phyloP scores from a whole-genome alignment of 768 basidiomycete species.

The Leccinum incarnatum region DNA sequence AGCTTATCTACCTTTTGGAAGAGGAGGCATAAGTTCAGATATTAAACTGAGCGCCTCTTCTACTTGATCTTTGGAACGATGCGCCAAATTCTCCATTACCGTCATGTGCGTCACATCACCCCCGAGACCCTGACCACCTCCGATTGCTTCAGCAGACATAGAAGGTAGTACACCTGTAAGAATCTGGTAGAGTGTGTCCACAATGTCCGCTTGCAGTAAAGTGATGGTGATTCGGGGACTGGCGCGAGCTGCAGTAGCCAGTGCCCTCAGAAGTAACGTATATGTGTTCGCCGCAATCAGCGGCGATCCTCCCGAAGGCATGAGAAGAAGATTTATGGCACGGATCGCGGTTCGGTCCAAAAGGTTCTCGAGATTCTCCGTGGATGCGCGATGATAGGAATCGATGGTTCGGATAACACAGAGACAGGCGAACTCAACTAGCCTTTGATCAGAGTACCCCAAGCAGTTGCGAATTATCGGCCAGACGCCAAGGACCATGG shows the following conservation, averaged over 20 bases:
- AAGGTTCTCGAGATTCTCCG: slow-evolving; percentile 83
- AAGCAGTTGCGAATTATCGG: slow-evolving; percentile 92
- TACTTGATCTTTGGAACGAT: slow-evolving; percentile 95
- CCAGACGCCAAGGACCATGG: slow-evolving; percentile 87
- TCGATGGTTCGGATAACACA: slow-evolving; percentile 95
- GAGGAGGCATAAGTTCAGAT: slow-evolving; percentile 88
- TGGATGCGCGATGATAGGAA: slow-evolving; percentile 80
- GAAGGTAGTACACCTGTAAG: slow-evolving; percentile 92
- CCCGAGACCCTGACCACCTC: slow-evolving; percentile 71
- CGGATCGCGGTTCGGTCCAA: slow-evolving; percentile 76
- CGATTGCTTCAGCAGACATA: slow-evolving; percentile 47
- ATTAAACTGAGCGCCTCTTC: slow-evolving; percentile 90
- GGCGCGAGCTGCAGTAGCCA: slow-evolving; percentile 84
- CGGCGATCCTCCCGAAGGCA: slow-evolving; percentile 84
- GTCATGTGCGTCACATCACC: slow-evolving; percentile 94
- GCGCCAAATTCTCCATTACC: slow-evolving; percentile 95
- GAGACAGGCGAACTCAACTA: slow-evolving; percentile 96
- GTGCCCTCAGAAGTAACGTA: slow-evolving; percentile 79
- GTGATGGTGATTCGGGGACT: slow-evolving; percentile 86
- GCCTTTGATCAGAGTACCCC: slow-evolving; percentile 87
- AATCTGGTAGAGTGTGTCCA: slow-evolving; percentile 91
- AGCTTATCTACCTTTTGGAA: slow-evolving; percentile 71
- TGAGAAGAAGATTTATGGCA: slow-evolving; percentile 81
- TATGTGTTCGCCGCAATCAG: slow-evolving; percentile 85
- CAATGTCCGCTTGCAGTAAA: slow-evolving; percentile 89